Evolutionary conservation across 2,329 filamentous ascomycete species (phyloP), one percentile per base, ranked within the genome.

Genomic region (Trichothecium roseum): DNA sequence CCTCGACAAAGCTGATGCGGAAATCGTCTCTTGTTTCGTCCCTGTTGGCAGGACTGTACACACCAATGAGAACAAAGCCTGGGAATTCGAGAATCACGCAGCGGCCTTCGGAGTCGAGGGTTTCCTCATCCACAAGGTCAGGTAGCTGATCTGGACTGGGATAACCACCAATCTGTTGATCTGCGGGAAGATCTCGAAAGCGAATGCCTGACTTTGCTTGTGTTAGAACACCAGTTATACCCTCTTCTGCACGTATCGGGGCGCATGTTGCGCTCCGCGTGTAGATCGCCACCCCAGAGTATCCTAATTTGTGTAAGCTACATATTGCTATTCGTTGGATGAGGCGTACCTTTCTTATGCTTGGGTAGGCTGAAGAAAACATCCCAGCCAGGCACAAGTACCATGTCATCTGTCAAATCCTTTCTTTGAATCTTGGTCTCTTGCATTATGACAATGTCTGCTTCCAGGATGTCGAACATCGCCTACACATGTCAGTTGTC

Each of bases 371-470:
- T 95, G 60, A 95, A 95, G 60, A 81, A 94, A 44, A 88, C 88
- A 54, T 98, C 91, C 89, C 89, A 98, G 10, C 91, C 91, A 0
- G 84, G 78, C 0, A 96, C 78, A 24, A 96, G 66, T 8, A 96
- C 88, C 86, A 96, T 96, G 48, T 96, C 91, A 68, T 96, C 91
- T 28, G 69, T 72, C 2, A 98, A 66, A 47, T 95, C 88, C 54
- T 94, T 94, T 38, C 82, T 74, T 53, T 96, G 91, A 28, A 96
- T 95, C 61, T 96, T 98, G 30, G 86, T 80, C 59, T 96, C 91
- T 57, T 98, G 91, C 66, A 96, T 87, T 39, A 95, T 72, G 14
- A 96, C 78, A 43, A 98, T 91, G 55, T 98, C 91, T 36, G 88
- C 79, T 54, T 91, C 84, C 6, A 98, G 72, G 30, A 82, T 84